Conservation (phyloP, 1,139 yeast genomes). For the Suhomyces panamericanus region DNA sequence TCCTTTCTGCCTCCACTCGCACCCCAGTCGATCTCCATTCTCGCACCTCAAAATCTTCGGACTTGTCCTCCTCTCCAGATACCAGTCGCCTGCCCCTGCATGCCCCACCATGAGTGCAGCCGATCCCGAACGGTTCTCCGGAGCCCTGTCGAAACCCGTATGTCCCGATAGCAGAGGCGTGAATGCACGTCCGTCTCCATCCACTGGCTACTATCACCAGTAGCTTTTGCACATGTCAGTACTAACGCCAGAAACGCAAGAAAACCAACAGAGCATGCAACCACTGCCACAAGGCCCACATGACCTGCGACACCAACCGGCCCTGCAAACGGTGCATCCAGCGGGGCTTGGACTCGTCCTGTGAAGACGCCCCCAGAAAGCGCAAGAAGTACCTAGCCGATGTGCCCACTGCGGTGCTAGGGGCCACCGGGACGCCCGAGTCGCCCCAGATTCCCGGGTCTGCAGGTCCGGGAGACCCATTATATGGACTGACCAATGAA, state of each 20-base stretch:
- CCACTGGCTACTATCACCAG: neutral
- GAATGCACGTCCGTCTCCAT: neutral
- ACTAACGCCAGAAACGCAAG: slow-evolving; percentile 32
- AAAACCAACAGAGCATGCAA: slow-evolving; percentile 83
- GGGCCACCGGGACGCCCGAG: neutral
- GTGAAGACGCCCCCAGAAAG: slow-evolving; percentile 90
- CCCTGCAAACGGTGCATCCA: slow-evolving; percentile 82
- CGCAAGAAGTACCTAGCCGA: slow-evolving; percentile 75
- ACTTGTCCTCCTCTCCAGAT: neutral
- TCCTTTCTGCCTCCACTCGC: neutral
- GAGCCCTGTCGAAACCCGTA: slow-evolving; percentile 7
- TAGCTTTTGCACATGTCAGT: neutral
- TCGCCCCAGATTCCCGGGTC: neutral
- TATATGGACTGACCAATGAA: too few species aligned
- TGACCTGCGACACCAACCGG: slow-evolving; percentile 77
- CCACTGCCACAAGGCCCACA: slow-evolving; percentile 83
- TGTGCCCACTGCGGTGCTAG: slow-evolving; percentile 31
- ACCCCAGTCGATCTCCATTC: neutral
- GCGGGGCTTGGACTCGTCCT: slow-evolving; percentile 67
- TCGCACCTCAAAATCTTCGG: neutral
- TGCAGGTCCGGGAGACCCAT: too few species aligned
- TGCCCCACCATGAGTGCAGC: slow-evolving; percentile 4
- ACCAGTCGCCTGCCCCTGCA: neutral
- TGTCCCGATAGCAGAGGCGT: neutral
- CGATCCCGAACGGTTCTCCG: slow-evolving; percentile 3